A percentile compares a stretch with the other conserved stretches of the same genome.
phyloP scores from a whole-genome alignment of 2,329 filamentous ascomycete species.

The Sclerotinia spermophila region DNA sequence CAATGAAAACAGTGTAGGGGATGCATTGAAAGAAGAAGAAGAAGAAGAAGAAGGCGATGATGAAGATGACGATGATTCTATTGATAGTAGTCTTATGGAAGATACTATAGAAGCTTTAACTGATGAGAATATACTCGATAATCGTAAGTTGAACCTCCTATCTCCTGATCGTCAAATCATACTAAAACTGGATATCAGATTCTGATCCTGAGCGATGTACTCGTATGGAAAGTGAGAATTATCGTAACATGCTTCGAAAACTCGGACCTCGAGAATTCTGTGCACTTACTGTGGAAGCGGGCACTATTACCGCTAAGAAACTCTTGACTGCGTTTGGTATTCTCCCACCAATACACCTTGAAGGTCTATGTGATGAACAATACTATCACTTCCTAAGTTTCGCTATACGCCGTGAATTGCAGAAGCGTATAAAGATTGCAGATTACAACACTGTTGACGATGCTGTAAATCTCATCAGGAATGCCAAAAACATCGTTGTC shows the following conservation, averaged over 20 bases:
- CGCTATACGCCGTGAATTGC: slow-evolving; percentile 75
- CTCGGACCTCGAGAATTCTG: slow-evolving; percentile 78
- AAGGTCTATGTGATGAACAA: slow-evolving; percentile 66
- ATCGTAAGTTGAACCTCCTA: slow-evolving; percentile 37
- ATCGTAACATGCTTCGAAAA: slow-evolving; percentile 67
- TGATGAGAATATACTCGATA: slow-evolving; percentile 45
- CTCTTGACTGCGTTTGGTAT: slow-evolving; percentile 84
- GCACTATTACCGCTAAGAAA: slow-evolving; percentile 72
- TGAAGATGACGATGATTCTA: slow-evolving; percentile 31
- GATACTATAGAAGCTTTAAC: slow-evolving; percentile 46
- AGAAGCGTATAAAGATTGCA: slow-evolving; percentile 73
- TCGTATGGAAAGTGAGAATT: slow-evolving; percentile 63
- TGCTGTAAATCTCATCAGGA: slow-evolving; percentile 71
- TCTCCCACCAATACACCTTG: slow-evolving; percentile 67
- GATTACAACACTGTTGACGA: slow-evolving; percentile 85
- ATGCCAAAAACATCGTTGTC: slow-evolving; percentile 80
- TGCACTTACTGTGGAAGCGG: slow-evolving; percentile 64
- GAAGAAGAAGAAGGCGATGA: slow-evolving; percentile 18
- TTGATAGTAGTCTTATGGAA: slow-evolving; percentile 46
- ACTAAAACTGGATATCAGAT: slow-evolving; percentile 31
- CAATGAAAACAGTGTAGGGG: not conserved
- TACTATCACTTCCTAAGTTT: slow-evolving; percentile 73
- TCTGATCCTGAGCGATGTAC: slow-evolving; percentile 47
- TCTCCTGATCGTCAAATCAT: not conserved
- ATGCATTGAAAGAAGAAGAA: not conserved